Percentiles rank a stretch among this genome's conserved stretches.
These are phyloP conservation scores for Xylaria sp. DNA, from an alignment of 495 filamentous ascomycete species.

Conservation along the genomic window DNA sequence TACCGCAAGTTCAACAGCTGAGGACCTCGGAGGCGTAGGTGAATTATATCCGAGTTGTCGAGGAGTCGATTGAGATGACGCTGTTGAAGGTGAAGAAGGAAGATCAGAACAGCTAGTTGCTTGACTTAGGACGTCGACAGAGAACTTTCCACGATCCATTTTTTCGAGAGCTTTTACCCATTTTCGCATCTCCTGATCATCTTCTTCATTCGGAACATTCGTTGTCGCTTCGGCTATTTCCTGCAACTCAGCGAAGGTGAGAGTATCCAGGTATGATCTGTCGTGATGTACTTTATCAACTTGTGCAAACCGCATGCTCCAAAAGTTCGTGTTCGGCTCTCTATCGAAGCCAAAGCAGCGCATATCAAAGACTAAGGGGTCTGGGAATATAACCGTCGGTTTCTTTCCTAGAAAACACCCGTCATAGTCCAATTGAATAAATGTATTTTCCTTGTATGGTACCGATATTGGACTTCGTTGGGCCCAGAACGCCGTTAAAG, in stretches of 20 bases:
- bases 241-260: slow-evolving; percentile 54
- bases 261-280: slow-evolving; percentile 49
- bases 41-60: neutral
- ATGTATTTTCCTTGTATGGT: slow-evolving; percentile 38
- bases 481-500: slow-evolving; percentile 43
- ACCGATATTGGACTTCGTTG: slow-evolving; percentile 46
- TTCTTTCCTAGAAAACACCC: slow-evolving; percentile 31
- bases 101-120: slow-evolving; percentile 30
- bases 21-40: slow-evolving; percentile 15
- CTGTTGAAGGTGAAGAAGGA: slow-evolving; percentile 1
- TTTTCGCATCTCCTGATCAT: slow-evolving; percentile 57
- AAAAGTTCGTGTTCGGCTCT: slow-evolving; percentile 51
- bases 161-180: slow-evolving; percentile 64
- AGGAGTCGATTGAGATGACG: slow-evolving; percentile 1
- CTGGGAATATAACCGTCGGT: slow-evolving; percentile 46
- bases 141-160: slow-evolving; percentile 47
- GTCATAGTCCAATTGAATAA: slow-evolving; percentile 44
- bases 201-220: slow-evolving; percentile 39
- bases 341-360: slow-evolving; percentile 57
- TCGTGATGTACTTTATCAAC: slow-evolving; percentile 57
- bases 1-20: slow-evolving; percentile 10
- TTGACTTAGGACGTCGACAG: slow-evolving; percentile 42
- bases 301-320: slow-evolving; percentile 54
- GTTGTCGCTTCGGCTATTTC: slow-evolving; percentile 49
- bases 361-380: slow-evolving; percentile 54